Evolutionary conservation across 805 yeast species (phyloP).

Genomic region (Debaryomyces prosopidis): DNA sequence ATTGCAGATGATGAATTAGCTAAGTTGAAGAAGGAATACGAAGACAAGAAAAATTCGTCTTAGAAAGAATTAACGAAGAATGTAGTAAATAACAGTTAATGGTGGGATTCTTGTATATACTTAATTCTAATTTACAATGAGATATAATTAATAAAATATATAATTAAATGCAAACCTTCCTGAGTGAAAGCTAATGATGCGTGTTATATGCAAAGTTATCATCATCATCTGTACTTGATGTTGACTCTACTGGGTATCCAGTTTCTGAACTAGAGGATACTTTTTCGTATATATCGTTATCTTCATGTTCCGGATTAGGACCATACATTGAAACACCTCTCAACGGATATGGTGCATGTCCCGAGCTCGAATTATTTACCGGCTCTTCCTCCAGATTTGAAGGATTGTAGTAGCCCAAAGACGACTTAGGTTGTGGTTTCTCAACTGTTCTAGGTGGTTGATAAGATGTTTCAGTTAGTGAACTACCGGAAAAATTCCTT

Average conservation of each 20-base stretch:
- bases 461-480: background rate
- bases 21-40: conserved; percentile 71
- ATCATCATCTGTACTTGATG: background rate
- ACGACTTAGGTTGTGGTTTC: background rate
- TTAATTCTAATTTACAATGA: background rate
- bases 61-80: background rate
- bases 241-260: background rate
- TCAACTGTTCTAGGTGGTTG: background rate
- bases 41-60: conserved; percentile 34
- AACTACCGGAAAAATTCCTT: background rate
- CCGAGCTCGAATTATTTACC: background rate
- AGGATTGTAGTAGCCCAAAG: background rate
- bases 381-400: too few relatives aligned
- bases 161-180: background rate
- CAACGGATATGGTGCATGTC: conserved; percentile 29
- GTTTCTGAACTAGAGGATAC: background rate
- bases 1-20: conserved; percentile 74
- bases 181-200: too few relatives aligned
- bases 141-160: background rate
- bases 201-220: background rate
- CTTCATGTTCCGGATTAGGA: background rate
- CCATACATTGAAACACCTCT: conserved; percentile 29
- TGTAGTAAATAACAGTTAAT: background rate
- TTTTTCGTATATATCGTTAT: conserved; percentile 1
- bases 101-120: background rate